Evolutionary conservation across 1,139 yeast genomes (phyloP).

Genomic region (Keqinozyma sinolaborantium): DNA sequence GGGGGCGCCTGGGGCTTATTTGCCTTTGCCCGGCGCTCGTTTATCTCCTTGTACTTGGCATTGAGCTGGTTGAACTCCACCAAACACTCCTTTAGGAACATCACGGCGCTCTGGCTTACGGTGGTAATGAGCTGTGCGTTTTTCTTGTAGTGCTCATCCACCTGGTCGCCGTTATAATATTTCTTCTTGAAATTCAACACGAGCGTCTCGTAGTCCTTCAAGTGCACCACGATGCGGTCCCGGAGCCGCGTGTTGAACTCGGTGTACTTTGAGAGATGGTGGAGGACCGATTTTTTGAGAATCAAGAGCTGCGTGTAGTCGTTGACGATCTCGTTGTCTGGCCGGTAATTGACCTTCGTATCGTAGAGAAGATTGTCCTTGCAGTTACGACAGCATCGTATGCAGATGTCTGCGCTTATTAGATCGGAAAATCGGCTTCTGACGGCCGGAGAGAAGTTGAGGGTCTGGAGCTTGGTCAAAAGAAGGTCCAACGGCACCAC

Average conservation of each 20-base stretch:
- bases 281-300: slow-evolving; percentile 29
- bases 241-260: slow-evolving; percentile 13
- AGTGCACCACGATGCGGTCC: slow-evolving; percentile 20
- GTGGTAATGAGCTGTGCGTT: slow-evolving; percentile 24
- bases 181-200: slow-evolving; percentile 21
- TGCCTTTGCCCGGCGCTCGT: background rate
- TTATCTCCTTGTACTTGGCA: slow-evolving; percentile 16
- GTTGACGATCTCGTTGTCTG: slow-evolving; percentile 17
- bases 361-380: slow-evolving; percentile 58
- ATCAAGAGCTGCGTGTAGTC: slow-evolving; percentile 30
- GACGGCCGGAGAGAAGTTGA: slow-evolving; percentile 34
- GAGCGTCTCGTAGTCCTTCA: slow-evolving; percentile 34
- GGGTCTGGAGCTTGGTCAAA: slow-evolving; percentile 34
- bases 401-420: slow-evolving; percentile 9
- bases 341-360: slow-evolving; percentile 36
- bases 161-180: slow-evolving; percentile 18
- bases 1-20: slow-evolving; percentile 1
- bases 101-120: slow-evolving; percentile 30
- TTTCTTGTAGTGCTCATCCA: slow-evolving; percentile 12
- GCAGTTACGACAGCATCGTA: slow-evolving; percentile 55
- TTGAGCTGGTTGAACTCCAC: slow-evolving; percentile 26
- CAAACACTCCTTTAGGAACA: slow-evolving; percentile 34
- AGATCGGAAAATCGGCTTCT: slow-evolving; percentile 15
- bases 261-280: slow-evolving; percentile 29
- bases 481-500: slow-evolving; percentile 59